Base-by-base conservation (phyloP, 768 basidiomycete species). In the Termitomyces sp. region DNA sequence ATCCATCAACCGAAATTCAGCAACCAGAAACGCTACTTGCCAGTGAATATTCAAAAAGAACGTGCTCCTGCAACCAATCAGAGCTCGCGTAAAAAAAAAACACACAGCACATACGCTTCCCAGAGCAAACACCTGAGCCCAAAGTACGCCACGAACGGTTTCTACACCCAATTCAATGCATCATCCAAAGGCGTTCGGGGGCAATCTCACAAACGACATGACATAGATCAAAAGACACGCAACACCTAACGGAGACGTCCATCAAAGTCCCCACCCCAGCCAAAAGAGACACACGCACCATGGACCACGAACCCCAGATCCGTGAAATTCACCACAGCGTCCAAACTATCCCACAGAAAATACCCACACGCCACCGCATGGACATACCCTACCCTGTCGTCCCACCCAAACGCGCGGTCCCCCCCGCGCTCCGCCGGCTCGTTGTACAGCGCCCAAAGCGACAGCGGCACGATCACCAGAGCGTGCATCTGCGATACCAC, bases 21-120 rank as follows among this genome's bases (percentile, higher is more conserved):
- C n/a, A n/a, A n/a, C n/a, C n/a, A n/a, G n/a, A n/a, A n/a, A n/a
- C n/a, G n/a, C n/a, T n/a, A n/a, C n/a, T n/a, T n/a, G n/a, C n/a
- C 91, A 94, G 60, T 94, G 91, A 54, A 90, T 83, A 63, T 96
- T 89, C 59, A 96, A 75, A 72, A 95, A 93, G 56, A 93, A 81
- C 0, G 93, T 95, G 73, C 86, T 89, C 72, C 84, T 86, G 58
- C 17, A 43, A 35, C 41, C 16, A 49, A 9, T 17, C 9, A 10
- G 12, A 6, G 21, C n/a, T 30, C 11, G 17, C 43, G 17, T 42
- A 45, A 6, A 19, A 63, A 34, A 63, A 54, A 30, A 32, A 17
- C 5, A 42, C 10, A 11, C 42, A 17, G 43, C 37, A 72, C 82
- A 52, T 69, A 87, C 77, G 83, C 74, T 71, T 94, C 93, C 92